Percentiles rank a stretch among this genome's conserved stretches.
phyloP scores from a whole-genome alignment of 2,329 filamentous ascomycete species.

The Pyricularia pennisetigena region DNA sequence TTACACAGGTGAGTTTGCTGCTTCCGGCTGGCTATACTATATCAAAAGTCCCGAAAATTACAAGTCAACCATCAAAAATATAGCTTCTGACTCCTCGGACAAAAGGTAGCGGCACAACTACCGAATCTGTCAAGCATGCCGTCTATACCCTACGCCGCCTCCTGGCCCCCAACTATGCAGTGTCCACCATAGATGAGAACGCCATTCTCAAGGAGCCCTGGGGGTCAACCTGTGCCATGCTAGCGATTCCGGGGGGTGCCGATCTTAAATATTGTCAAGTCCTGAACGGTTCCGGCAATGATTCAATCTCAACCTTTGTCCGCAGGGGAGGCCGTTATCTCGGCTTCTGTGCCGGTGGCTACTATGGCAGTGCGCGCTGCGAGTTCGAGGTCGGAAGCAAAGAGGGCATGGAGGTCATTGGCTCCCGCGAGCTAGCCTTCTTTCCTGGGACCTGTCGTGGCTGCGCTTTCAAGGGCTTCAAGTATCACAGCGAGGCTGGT shows the following conservation, averaged over 20 bases:
- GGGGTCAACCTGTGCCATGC: conserved; percentile 73
- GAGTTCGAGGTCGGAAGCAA: conserved; percentile 87
- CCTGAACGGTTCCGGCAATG: conserved; percentile 81
- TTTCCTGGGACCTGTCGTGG: conserved; percentile 82
- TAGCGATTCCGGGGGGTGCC: conserved; percentile 91
- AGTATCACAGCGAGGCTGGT: conserved; percentile 80
- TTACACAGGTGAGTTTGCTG: conserved; percentile 59
- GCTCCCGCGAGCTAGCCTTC: conserved; percentile 75
- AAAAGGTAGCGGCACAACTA: conserved; percentile 71
- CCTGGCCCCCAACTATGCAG: conserved; percentile 83
- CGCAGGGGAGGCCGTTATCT: conserved; percentile 77
- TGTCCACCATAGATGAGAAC: conserved; percentile 72
- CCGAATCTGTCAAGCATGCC: conserved; percentile 83
- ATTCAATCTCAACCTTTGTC: conserved; percentile 75
- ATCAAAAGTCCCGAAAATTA: background rate
- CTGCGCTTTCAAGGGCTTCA: conserved; percentile 79
- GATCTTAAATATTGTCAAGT: conserved; percentile 84
- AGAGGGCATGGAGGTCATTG: conserved; percentile 67
- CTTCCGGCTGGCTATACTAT: background rate
- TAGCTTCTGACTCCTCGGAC: background rate
- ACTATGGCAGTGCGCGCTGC: conserved; percentile 72
- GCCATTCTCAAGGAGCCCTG: conserved; percentile 86
- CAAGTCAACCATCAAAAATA: background rate
- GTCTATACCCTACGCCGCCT: conserved; percentile 78
- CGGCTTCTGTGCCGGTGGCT: conserved; percentile 89